phyloP scores from a whole-genome alignment of 257 asterid species.

The Solanum arcanum region DNA sequence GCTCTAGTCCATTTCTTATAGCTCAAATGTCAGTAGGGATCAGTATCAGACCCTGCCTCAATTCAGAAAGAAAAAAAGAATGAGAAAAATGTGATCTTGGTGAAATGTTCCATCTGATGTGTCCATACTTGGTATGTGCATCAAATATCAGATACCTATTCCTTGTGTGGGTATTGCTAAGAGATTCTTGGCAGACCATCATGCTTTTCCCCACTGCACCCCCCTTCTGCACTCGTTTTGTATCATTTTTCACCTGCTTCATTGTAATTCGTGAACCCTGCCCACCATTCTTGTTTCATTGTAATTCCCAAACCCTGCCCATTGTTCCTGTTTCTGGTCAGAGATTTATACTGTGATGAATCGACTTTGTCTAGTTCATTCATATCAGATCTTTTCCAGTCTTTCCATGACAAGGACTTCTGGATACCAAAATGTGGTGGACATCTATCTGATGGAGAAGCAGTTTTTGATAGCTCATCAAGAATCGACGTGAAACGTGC shows the following conservation, averaged over 20 bases:
- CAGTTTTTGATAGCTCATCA: constrained; percentile 51
- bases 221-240: background rate
- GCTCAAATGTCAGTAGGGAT: background rate
- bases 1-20: background rate
- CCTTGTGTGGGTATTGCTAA: background rate
- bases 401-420: constrained; percentile 62
- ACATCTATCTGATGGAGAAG: constrained; percentile 37
- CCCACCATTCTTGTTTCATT: background rate
- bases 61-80: background rate
- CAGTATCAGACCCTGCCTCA: background rate
- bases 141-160: background rate
- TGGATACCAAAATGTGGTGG: constrained; percentile 68
- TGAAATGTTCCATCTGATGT: background rate
- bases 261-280: background rate
- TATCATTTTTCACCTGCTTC: background rate
- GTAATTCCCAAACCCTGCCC: background rate
- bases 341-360: background rate
- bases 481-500: constrained; percentile 54
- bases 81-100: background rate
- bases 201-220: background rate
- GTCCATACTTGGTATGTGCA: background rate
- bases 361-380: background rate
- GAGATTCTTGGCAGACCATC: background rate
- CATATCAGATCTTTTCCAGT: constrained; percentile 4
- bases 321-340: background rate